These are phyloP conservation scores for Aspergillus ellipticus DNA, from an alignment of 495 filamentous ascomycete genomes.

Conservation along the genomic window DNA sequence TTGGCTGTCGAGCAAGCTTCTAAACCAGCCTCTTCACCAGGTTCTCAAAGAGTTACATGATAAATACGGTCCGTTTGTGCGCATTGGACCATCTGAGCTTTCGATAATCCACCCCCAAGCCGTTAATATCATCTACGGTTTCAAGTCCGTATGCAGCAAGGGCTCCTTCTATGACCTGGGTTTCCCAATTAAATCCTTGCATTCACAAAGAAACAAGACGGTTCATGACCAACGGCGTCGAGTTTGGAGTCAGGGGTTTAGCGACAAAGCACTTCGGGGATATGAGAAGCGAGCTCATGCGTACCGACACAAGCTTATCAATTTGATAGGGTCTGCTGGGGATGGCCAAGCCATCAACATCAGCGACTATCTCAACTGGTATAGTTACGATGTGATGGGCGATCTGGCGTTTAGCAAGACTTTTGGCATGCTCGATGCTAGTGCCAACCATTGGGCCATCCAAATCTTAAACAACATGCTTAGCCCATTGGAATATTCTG, in stretches of 20 bases:
- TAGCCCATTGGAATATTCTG: conserved; percentile 2
- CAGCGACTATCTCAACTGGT: conserved; percentile 29
- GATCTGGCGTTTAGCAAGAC: conserved; percentile 17
- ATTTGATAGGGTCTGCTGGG: conserved; percentile 16
- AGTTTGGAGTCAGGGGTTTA: conserved; percentile 34
- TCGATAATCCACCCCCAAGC: conserved; percentile 19
- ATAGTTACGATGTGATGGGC: conserved; percentile 40
- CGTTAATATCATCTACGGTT: conserved; percentile 29
- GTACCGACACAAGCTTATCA: conserved; percentile 18
- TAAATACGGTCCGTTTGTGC: conserved; percentile 3
- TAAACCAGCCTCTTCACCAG: background rate
- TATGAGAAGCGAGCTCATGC: conserved; percentile 26
- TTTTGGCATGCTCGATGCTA: background rate
- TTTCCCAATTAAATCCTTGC: conserved; percentile 28
- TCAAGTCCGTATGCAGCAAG: conserved; percentile 30
- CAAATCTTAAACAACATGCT: conserved; percentile 15
- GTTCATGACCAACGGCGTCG: conserved; percentile 33
- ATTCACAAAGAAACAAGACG: conserved; percentile 28
- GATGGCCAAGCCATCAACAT: conserved; percentile 25
- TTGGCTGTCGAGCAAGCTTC: background rate
- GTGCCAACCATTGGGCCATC: background rate
- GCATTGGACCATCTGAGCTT: conserved; percentile 18
- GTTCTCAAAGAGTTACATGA: background rate
- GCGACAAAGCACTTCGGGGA: conserved; percentile 25
- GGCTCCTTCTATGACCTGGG: conserved; percentile 33